These are phyloP conservation scores for Geotrichum restrictum DNA, from an alignment of 1,139 yeast species.

Conservation along the genomic window DNA sequence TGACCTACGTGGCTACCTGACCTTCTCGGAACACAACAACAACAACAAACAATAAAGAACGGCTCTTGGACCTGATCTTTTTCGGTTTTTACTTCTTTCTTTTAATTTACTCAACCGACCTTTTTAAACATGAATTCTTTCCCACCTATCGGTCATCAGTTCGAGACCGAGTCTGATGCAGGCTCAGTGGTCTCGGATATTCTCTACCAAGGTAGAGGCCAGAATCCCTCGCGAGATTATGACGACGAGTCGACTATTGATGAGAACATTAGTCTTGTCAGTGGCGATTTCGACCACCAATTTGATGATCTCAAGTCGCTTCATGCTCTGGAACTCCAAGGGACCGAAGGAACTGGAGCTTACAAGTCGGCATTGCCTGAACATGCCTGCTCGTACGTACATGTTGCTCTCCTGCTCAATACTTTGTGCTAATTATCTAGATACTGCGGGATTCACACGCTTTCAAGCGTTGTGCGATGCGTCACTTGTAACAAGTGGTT, in stretches of 20 bases:
- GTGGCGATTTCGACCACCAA: slow-evolving; percentile 25
- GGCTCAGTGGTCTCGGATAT: slow-evolving; percentile 34
- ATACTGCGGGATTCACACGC: slow-evolving; percentile 72
- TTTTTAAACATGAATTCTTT: slow-evolving; percentile 28
- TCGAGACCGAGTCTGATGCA: slow-evolving; percentile 29
- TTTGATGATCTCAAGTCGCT: slow-evolving; percentile 26
- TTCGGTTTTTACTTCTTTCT: neutral
- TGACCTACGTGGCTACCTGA: too few relatives aligned
- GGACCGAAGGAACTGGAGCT: slow-evolving; percentile 15
- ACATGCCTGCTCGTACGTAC: slow-evolving; percentile 36
- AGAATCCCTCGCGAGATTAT: slow-evolving; percentile 7
- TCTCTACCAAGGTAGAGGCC: slow-evolving; percentile 29
- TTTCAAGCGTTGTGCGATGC: slow-evolving; percentile 71
- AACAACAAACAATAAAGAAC: neutral
- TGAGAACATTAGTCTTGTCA: slow-evolving; percentile 29
- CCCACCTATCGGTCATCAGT: slow-evolving; percentile 30
- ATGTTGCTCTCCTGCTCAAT: neutral
- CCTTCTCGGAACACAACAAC: too few relatives aligned
- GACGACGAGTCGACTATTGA: slow-evolving; percentile 27
- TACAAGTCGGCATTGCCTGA: slow-evolving; percentile 29
- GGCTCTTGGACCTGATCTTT: neutral
- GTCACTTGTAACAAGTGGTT: slow-evolving; percentile 81
- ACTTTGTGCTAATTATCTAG: neutral
- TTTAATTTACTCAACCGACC: neutral
- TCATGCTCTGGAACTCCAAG: slow-evolving; percentile 14